A percentile compares a stretch with the other conserved stretches of the same genome.
phyloP scores from a whole-genome alignment of 1,139 yeast species.

The Scheffersomyces titani region DNA sequence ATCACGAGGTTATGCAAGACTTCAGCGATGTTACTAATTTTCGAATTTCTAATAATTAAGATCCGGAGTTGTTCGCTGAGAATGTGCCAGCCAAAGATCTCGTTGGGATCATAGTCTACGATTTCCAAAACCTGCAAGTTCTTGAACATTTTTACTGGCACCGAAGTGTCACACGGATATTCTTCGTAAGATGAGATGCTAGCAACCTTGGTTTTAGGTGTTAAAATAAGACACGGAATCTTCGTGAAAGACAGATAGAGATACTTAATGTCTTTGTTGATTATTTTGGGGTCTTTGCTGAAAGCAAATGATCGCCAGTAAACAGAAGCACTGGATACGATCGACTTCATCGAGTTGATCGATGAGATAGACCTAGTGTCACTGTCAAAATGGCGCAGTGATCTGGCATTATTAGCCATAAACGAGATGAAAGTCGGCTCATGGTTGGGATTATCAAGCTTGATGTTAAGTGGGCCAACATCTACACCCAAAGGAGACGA shows the following conservation, averaged over 20 bases:
- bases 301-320: slow-evolving; percentile 44
- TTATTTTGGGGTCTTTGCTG: slow-evolving; percentile 44
- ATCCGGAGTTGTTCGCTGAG: slow-evolving; percentile 58
- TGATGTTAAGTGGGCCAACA: slow-evolving; percentile 64
- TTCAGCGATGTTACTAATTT: slow-evolving; percentile 53
- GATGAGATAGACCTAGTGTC: slow-evolving; percentile 65
- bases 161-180: slow-evolving; percentile 70
- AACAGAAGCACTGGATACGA: slow-evolving; percentile 46
- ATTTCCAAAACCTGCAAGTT: slow-evolving; percentile 64
- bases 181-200: slow-evolving; percentile 65
- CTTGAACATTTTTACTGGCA: slow-evolving; percentile 61
- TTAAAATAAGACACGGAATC: slow-evolving; percentile 60
- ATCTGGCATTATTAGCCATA: slow-evolving; percentile 50
- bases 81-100: slow-evolving; percentile 64
- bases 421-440: slow-evolving; percentile 57
- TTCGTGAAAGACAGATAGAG: slow-evolving; percentile 67
- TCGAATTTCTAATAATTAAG: slow-evolving; percentile 53
- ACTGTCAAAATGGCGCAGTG: slow-evolving; percentile 48
- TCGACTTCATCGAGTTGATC: slow-evolving; percentile 62
- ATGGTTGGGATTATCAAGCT: slow-evolving; percentile 58
- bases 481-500: slow-evolving; percentile 52
- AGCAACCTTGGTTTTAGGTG: slow-evolving; percentile 59
- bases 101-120: slow-evolving; percentile 62
- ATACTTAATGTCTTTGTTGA: slow-evolving; percentile 54
- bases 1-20: slow-evolving; percentile 49